Conservation (phyloP, 306 rosid genomes). For the Glycine soja region DNA sequence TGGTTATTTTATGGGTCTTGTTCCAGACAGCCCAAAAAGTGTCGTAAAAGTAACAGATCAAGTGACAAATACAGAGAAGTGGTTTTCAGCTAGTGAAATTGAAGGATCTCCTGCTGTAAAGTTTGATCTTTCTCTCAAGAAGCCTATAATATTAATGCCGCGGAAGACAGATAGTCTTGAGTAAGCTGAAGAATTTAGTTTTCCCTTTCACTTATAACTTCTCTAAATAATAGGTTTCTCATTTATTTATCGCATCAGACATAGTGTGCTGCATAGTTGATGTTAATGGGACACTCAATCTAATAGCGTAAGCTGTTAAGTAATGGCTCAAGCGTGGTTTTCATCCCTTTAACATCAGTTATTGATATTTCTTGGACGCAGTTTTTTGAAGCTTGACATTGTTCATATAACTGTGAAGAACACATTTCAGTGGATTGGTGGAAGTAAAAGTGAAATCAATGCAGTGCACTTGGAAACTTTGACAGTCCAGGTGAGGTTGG, state of each 20-base stretch:
- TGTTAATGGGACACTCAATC: conserved; percentile 25
- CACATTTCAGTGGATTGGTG: conserved; percentile 84
- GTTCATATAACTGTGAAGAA: conserved; percentile 91
- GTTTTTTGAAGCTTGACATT: conserved; percentile 95
- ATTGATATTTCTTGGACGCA: conserved; percentile 47
- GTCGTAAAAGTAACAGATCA: conserved; percentile 84
- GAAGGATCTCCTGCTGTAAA: conserved; percentile 98
- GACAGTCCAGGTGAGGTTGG: conserved; percentile 73
- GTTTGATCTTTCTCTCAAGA: conserved; percentile 86
- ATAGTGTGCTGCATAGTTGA: conserved; percentile 30
- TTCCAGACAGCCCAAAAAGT: conserved; percentile 77
- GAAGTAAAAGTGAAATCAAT: conserved; percentile 78
- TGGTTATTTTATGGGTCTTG: conserved; percentile 93
- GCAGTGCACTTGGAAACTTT: conserved; percentile 90
- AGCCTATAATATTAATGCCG: conserved; percentile 97
- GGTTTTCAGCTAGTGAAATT: conserved; percentile 88
- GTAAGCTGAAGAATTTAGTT: conserved; percentile 59
- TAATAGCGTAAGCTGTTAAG: conserved; percentile 20
- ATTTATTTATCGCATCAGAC: neutral
- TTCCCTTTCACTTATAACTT: conserved; percentile 10
- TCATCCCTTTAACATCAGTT: conserved; percentile 37
- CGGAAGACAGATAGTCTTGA: conserved; percentile 85
- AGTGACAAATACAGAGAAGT: conserved; percentile 90
- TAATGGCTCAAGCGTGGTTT: conserved; percentile 32
- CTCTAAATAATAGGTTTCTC: neutral